Percentiles rank a stretch among this genome's conserved stretches.
Evolutionary conservation across 2,329 filamentous ascomycete species (phyloP).

Genomic region (Akanthomyces lecanii): DNA sequence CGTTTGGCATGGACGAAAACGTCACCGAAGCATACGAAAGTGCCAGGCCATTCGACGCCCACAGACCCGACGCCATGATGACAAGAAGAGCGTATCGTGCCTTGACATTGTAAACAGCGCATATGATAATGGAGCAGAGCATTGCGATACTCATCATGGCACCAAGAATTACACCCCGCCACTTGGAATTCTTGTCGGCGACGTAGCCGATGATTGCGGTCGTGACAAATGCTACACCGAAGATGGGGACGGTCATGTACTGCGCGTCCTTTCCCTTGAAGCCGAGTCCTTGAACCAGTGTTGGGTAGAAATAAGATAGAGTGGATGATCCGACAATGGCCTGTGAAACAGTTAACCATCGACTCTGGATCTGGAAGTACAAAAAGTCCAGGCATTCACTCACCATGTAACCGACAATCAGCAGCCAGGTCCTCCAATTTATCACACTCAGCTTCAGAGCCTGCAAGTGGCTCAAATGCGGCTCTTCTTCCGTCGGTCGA

Average conservation of each 20-base stretch:
- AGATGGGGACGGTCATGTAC: constrained; percentile 52
- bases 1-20: constrained; percentile 45
- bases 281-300: constrained; percentile 47
- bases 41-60: constrained; percentile 48
- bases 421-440: constrained; percentile 39
- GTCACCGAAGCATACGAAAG: constrained; percentile 49
- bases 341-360: constrained; percentile 7
- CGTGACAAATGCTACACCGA: constrained; percentile 47
- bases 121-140: constrained; percentile 35
- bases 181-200: constrained; percentile 41
- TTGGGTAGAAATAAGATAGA: constrained; percentile 52
- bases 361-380: too few relatives aligned
- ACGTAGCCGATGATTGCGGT: constrained; percentile 43
- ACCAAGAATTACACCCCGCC: constrained; percentile 46
- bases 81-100: constrained; percentile 52
- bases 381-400: background rate
- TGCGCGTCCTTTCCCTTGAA: constrained; percentile 43
- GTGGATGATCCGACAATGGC: constrained; percentile 40
- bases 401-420: constrained; percentile 39
- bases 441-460: constrained; percentile 35
- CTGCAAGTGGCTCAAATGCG: constrained; percentile 65
- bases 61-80: constrained; percentile 52
- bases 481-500: constrained; percentile 62
- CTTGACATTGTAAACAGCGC: constrained; percentile 44
- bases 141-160: constrained; percentile 41